phyloP scores from a whole-genome alignment of 2,329 filamentous ascomycete species.

The Hortaea sp. region DNA sequence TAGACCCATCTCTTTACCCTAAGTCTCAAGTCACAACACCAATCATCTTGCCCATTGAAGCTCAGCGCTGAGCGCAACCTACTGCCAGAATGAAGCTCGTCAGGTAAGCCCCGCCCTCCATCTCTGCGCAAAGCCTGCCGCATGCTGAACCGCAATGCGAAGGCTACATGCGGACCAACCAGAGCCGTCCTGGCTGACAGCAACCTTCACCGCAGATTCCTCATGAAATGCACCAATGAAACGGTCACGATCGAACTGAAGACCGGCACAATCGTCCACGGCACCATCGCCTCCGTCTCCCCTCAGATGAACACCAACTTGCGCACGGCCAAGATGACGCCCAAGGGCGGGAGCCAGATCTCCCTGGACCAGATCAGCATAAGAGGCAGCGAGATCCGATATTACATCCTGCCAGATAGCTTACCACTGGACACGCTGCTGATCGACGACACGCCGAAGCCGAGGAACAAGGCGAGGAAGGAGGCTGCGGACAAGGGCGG shows the following conservation, averaged over 20 bases:
- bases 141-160: slow-evolving; percentile 35
- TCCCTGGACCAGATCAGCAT: slow-evolving; percentile 93
- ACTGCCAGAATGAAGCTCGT: slow-evolving; percentile 81
- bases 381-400: slow-evolving; percentile 88
- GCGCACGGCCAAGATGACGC: slow-evolving; percentile 93
- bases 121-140: slow-evolving; percentile 21
- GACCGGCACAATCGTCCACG: slow-evolving; percentile 94
- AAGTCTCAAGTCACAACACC: not conserved
- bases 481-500: slow-evolving; percentile 46
- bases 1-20: not conserved
- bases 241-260: slow-evolving; percentile 97
- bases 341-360: slow-evolving; percentile 76
- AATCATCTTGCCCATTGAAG: slow-evolving; percentile 2
- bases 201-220: slow-evolving; percentile 53
- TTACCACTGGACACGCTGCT: slow-evolving; percentile 89
- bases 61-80: slow-evolving; percentile 1
- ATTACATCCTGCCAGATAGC: slow-evolving; percentile 92
- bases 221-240: slow-evolving; percentile 99
- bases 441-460: slow-evolving; percentile 93
- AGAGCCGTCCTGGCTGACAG: slow-evolving; percentile 19
- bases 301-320: slow-evolving; percentile 98
- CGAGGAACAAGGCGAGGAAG: slow-evolving; percentile 99
- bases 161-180: slow-evolving; percentile 25
- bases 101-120: slow-evolving; percentile 52
- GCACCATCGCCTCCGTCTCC: slow-evolving; percentile 91